Conservation (phyloP, 352 stramenopile genomes). For the Elongisporangium senticosum region DNA sequence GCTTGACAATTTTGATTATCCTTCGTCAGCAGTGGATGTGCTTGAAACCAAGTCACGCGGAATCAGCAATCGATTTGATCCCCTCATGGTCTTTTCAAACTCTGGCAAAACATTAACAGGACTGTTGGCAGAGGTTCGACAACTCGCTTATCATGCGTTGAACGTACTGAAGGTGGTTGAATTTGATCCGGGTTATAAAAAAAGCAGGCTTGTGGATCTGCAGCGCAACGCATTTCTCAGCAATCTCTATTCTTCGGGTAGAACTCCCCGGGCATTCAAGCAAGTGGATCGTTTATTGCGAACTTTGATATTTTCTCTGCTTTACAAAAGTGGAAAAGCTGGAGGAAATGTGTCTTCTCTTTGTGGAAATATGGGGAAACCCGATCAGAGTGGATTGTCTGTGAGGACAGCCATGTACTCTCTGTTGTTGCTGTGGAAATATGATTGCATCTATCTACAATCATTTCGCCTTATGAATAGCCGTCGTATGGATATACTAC, state of each 20-base stretch:
- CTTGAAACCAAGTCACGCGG: slow-evolving; percentile 35
- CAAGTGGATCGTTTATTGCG: slow-evolving; percentile 35
- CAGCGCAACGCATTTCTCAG: slow-evolving; percentile 20
- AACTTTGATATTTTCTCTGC: slow-evolving; percentile 36
- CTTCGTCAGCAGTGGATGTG: slow-evolving; percentile 58
- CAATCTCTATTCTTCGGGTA: slow-evolving; percentile 17
- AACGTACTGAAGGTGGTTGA: slow-evolving; percentile 37
- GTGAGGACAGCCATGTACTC: slow-evolving; percentile 52
- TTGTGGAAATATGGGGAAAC: slow-evolving; percentile 23
- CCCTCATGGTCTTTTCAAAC: slow-evolving; percentile 20
- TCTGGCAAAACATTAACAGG: slow-evolving; percentile 29
- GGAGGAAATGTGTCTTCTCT: too few species aligned
- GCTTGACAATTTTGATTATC: slow-evolving; percentile 54
- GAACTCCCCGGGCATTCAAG: slow-evolving; percentile 4
- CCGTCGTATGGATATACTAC: slow-evolving; percentile 39
- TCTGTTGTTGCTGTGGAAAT: slow-evolving; percentile 48
- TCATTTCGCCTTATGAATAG: slow-evolving; percentile 26
- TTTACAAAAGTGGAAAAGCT: too few species aligned
- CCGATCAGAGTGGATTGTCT: slow-evolving; percentile 25
- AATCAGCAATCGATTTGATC: slow-evolving; percentile 56
- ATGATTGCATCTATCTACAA: slow-evolving; percentile 27
- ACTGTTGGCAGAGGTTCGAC: slow-evolving; percentile 30
- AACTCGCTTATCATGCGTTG: slow-evolving; percentile 52
- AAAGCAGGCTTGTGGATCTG: slow-evolving; percentile 14
- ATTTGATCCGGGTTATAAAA: slow-evolving; percentile 6